These are phyloP conservation scores for Sugiyamaella boreocaroliniensis DNA, from an alignment of 805 yeast genomes.

Conservation along the genomic window DNA sequence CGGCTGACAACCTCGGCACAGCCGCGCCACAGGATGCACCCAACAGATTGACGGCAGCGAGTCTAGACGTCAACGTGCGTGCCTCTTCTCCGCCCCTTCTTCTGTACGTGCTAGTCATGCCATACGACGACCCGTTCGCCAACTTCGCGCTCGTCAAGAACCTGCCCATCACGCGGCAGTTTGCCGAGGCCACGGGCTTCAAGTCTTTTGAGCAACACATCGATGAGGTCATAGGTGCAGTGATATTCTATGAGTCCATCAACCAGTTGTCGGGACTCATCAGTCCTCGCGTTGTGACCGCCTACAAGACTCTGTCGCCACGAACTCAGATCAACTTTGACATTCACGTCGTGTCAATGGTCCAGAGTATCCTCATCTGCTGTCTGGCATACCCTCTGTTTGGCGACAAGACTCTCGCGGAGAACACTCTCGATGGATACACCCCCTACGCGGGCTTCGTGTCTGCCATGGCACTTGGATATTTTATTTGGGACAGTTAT, in stretches of 20 bases:
- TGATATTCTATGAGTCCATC: conserved; percentile 52
- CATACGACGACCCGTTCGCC: conserved; percentile 18
- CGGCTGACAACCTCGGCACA: neutral
- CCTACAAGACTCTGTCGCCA: conserved; percentile 42
- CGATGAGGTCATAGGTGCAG: conserved; percentile 64
- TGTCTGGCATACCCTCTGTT: conserved; percentile 57
- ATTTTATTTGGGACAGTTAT: conserved; percentile 82
- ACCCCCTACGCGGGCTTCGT: conserved; percentile 74
- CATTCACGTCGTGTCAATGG: conserved; percentile 82
- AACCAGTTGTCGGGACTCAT: conserved; percentile 49
- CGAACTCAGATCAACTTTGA: conserved; percentile 69
- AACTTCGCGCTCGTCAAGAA: neutral
- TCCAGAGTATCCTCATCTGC: conserved; percentile 69
- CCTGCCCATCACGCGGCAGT: neutral
- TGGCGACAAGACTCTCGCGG: conserved; percentile 42
- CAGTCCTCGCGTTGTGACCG: conserved; percentile 40
- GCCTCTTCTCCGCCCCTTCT: neutral
- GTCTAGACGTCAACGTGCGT: neutral
- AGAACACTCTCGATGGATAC: conserved; percentile 57
- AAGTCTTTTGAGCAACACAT: conserved; percentile 23
- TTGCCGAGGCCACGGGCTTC: conserved; percentile 20
- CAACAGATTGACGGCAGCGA: neutral
- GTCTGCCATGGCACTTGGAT: conserved; percentile 68
- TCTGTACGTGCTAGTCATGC: neutral
- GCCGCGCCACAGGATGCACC: neutral